Evolutionary conservation across 331 rosid genomes (phyloP).

Genomic region (Acacia pycnantha): DNA sequence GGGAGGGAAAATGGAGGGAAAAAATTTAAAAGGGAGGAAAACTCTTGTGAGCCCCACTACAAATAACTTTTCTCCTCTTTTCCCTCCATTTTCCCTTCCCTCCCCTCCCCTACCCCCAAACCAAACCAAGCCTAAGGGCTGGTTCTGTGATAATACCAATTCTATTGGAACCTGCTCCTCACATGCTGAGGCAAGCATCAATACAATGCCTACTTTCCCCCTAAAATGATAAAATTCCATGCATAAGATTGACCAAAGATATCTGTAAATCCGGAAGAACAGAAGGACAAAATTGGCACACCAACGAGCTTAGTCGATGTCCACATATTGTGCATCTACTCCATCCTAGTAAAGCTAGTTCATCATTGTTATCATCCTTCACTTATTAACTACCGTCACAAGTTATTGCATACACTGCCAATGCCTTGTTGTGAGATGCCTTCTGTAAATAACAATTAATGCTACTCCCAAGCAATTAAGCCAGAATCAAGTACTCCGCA

Average conservation of each 20-base stretch:
- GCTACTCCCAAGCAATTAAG: slow-evolving; percentile 5
- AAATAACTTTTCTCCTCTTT: too few relatives aligned
- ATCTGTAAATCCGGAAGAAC: background rate
- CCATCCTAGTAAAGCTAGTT: background rate
- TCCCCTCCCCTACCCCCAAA: too few relatives aligned
- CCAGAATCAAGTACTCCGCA: background rate
- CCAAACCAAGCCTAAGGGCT: too few relatives aligned
- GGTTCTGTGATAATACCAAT: background rate
- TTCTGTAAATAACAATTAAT: slow-evolving; percentile 3
- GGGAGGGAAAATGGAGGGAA: too few relatives aligned
- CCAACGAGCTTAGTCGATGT: background rate
- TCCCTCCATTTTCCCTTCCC: too few relatives aligned
- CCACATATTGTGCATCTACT: slow-evolving; percentile 16
- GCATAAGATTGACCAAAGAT: background rate
- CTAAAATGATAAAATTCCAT: background rate
- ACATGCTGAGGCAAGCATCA: background rate
- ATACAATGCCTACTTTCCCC: slow-evolving; percentile 4
- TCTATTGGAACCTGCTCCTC: background rate
- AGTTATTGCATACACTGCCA: background rate
- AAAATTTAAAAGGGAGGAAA: too few relatives aligned
- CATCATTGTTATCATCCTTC: background rate
- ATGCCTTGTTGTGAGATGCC: background rate
- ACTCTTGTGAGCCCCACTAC: too few relatives aligned
- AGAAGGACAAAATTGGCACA: background rate
- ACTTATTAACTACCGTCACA: background rate